These are phyloP conservation scores for Neurospora discreta DNA, from an alignment of 495 filamentous ascomycete genomes.

Conservation along the genomic window DNA sequence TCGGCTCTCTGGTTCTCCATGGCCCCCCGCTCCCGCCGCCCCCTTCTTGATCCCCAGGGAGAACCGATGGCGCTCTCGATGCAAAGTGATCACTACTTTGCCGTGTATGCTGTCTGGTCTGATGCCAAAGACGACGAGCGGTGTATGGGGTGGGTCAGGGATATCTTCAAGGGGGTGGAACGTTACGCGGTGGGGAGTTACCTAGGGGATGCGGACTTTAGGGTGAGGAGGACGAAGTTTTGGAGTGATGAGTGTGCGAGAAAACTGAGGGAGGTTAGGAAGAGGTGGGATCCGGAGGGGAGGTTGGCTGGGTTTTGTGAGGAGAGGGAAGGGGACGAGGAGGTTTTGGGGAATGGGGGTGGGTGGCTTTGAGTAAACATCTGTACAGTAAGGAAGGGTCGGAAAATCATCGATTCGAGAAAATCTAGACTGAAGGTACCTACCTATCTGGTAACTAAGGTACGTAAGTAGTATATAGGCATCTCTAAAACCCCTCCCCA, in stretches of 20 bases:
- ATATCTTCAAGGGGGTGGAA: constrained; percentile 29
- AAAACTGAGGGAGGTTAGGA: constrained; percentile 26
- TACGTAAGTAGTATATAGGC: background rate
- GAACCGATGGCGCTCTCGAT: constrained; percentile 41
- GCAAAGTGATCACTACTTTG: constrained; percentile 45
- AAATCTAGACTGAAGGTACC: too few species aligned
- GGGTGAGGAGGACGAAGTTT: constrained; percentile 30
- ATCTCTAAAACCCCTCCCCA: background rate
- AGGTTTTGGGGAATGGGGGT: background rate
- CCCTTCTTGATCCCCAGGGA: constrained; percentile 7
- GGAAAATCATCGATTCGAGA: too few species aligned
- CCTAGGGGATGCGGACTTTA: constrained; percentile 43
- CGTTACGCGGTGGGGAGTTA: constrained; percentile 34
- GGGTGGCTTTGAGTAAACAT: background rate
- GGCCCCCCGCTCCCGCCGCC: constrained; percentile 30
- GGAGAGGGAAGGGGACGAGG: background rate
- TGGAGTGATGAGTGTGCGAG: constrained; percentile 29
- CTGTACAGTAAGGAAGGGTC: too few species aligned
- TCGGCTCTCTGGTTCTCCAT: constrained; percentile 39
- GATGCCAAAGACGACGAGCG: constrained; percentile 28
- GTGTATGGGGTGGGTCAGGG: constrained; percentile 30
- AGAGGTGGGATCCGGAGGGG: constrained; percentile 35
- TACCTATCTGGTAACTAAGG: too few species aligned
- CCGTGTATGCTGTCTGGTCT: constrained; percentile 42
- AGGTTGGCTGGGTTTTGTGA: constrained; percentile 34